Conservation (phyloP, 306 rosid species). For the Acacia confusa region DNA sequence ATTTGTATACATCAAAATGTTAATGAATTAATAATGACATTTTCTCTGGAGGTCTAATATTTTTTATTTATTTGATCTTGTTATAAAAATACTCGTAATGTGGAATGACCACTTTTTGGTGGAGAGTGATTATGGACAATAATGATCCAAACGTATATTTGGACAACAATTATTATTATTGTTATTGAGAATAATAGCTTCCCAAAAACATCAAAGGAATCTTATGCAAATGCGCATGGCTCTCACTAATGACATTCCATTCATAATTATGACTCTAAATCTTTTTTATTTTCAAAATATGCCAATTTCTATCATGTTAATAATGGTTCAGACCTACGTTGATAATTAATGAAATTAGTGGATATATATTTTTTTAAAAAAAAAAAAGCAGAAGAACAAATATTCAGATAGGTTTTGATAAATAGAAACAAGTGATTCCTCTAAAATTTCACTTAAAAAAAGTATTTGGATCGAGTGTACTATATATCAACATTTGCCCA, state of each 20-base stretch:
- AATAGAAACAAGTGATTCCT: too few species aligned
- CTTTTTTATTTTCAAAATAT: too few species aligned
- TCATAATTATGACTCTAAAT: neutral
- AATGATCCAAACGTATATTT: constrained; percentile 42
- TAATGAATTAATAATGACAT: neutral
- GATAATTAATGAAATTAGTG: too few species aligned
- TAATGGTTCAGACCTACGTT: too few species aligned
- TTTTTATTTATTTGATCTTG: neutral
- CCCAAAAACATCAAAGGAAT: constrained; percentile 44
- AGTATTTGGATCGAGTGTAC: too few species aligned
- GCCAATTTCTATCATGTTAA: too few species aligned
- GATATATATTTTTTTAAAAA: too few species aligned
- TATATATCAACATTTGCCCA: too few species aligned
- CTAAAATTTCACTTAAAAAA: too few species aligned
- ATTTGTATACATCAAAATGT: neutral
- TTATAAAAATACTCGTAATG: too few species aligned
- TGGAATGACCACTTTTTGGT: constrained; percentile 19
- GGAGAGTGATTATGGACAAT: constrained; percentile 49
- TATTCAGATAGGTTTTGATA: too few species aligned
- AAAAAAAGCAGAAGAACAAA: too few species aligned
- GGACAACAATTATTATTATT: constrained; percentile 63
- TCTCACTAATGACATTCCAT: constrained; percentile 3
- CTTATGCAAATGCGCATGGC: constrained; percentile 47
- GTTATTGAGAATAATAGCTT: constrained; percentile 46
- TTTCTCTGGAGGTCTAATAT: neutral